Percentiles rank a stretch among this genome's conserved stretches.
phyloP scores from a whole-genome alignment of 345 rosid species.

The Pseudoturritis turrita region DNA sequence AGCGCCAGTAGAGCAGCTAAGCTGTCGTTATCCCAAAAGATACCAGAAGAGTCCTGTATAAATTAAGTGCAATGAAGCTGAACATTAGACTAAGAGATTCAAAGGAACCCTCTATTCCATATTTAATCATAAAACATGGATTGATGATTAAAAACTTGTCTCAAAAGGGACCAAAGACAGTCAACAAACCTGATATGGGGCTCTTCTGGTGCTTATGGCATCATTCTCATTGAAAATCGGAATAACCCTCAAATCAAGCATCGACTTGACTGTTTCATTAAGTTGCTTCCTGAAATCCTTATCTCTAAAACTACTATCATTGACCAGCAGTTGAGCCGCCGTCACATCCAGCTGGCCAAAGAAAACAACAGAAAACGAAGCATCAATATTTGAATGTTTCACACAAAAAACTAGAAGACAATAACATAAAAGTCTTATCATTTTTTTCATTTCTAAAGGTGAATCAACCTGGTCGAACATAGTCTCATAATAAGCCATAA shows the following conservation, averaged over 20 bases:
- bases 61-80: neutral
- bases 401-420: neutral
- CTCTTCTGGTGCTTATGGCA: constrained; percentile 95
- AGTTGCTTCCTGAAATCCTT: constrained; percentile 82
- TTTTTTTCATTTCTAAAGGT: neutral
- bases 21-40: constrained; percentile 99
- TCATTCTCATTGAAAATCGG: constrained; percentile 98
- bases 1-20: constrained; percentile 89
- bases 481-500: constrained; percentile 94
- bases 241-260: constrained; percentile 64
- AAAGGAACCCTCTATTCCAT: neutral
- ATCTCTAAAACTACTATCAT: constrained; percentile 81
- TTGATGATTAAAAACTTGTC: neutral
- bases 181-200: constrained; percentile 83
- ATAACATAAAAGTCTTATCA: neutral
- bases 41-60: constrained; percentile 94
- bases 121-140: neutral
- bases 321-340: constrained; percentile 94
- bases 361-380: neutral
- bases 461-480: constrained; percentile 71
- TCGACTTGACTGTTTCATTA: constrained; percentile 65
- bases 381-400: neutral
- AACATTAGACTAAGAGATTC: neutral
- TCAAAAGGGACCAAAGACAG: neutral
- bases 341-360: constrained; percentile 82